Evolutionary conservation across 2,329 filamentous ascomycete genomes (phyloP).

Genomic region (Diaporthe sp.): DNA sequence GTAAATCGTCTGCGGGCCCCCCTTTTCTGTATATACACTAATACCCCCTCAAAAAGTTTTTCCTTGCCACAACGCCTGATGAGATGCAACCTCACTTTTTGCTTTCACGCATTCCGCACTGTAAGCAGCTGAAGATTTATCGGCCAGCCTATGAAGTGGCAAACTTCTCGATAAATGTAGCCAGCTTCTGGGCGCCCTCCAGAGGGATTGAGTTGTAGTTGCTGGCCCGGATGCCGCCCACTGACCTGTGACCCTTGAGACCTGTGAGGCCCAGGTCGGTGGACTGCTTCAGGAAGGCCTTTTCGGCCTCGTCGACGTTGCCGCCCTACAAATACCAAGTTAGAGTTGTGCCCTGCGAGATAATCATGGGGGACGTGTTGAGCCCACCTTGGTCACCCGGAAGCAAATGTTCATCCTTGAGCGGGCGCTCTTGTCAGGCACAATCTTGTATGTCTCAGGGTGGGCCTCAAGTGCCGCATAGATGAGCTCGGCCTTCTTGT

Average conservation of each 20-base stretch:
- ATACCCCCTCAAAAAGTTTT: background rate
- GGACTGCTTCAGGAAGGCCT: slow-evolving; percentile 80
- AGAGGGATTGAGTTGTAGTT: slow-evolving; percentile 90
- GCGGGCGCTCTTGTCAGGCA: slow-evolving; percentile 79
- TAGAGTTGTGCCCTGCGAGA: background rate
- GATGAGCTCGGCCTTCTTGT: slow-evolving; percentile 79
- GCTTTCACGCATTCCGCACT: background rate
- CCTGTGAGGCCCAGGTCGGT: slow-evolving; percentile 77
- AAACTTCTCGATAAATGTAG: slow-evolving; percentile 68
- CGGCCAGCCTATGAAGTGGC: slow-evolving; percentile 44
- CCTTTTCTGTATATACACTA: slow-evolving; percentile 1
- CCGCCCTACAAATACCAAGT: slow-evolving; percentile 49
- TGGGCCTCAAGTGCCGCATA: slow-evolving; percentile 82
- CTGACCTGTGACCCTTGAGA: slow-evolving; percentile 87
- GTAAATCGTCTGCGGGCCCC: background rate
- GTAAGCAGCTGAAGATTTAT: background rate
- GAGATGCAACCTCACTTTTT: background rate
- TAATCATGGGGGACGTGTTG: background rate
- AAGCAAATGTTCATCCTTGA: slow-evolving; percentile 98
- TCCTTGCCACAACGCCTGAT: slow-evolving; percentile 3
- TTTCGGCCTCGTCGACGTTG: slow-evolving; percentile 77
- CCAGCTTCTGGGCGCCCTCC: slow-evolving; percentile 75
- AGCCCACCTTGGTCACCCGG: slow-evolving; percentile 66
- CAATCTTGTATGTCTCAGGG: slow-evolving; percentile 77
- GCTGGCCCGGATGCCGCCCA: slow-evolving; percentile 86